Percentiles rank a stretch among this genome's conserved stretches.
These are phyloP conservation scores for Salpingoeca rosetta DNA, from an alignment of 78 protist species.

Conservation along the genomic window DNA sequence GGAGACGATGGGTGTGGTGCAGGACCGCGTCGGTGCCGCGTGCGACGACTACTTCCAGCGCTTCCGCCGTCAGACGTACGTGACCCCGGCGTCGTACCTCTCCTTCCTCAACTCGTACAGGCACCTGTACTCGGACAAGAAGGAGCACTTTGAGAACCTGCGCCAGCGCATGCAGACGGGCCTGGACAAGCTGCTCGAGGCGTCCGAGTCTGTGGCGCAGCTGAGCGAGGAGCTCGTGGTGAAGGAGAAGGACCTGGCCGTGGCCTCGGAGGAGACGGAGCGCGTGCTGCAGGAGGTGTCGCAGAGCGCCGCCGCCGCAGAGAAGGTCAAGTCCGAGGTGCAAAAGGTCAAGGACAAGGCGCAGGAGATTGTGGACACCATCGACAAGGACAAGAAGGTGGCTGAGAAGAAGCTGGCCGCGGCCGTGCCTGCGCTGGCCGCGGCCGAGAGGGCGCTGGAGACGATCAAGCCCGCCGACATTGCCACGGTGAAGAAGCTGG, in stretches of 20 bases:
- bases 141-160: slow-evolving; percentile 26
- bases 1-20: slow-evolving; percentile 56
- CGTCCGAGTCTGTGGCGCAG: slow-evolving; percentile 48
- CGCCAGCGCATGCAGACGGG: slow-evolving; percentile 62
- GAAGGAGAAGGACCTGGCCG: slow-evolving; percentile 57
- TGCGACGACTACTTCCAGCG: slow-evolving; percentile 57
- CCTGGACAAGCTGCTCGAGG: slow-evolving; percentile 62
- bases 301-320: slow-evolving; percentile 49
- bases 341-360: slow-evolving; percentile 31
- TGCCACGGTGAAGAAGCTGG: slow-evolving; percentile 34
- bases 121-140: slow-evolving; percentile 52
- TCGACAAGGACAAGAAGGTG: slow-evolving; percentile 45
- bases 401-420: slow-evolving; percentile 67
- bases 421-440: slow-evolving; percentile 57
- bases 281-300: slow-evolving; percentile 54
- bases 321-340: slow-evolving; percentile 50
- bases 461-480: slow-evolving; percentile 63
- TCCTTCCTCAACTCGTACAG: slow-evolving; percentile 62
- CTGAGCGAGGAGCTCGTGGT: slow-evolving; percentile 58
- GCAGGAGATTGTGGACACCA: slow-evolving; percentile 31
- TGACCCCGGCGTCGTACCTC: slow-evolving; percentile 83
- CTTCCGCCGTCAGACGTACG: slow-evolving; percentile 67
- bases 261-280: slow-evolving; percentile 43
- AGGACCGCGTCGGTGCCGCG: slow-evolving; percentile 26
- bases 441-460: slow-evolving; percentile 62